Conservation (phyloP, 257 asterid genomes). For the Fraxinus americana region DNA sequence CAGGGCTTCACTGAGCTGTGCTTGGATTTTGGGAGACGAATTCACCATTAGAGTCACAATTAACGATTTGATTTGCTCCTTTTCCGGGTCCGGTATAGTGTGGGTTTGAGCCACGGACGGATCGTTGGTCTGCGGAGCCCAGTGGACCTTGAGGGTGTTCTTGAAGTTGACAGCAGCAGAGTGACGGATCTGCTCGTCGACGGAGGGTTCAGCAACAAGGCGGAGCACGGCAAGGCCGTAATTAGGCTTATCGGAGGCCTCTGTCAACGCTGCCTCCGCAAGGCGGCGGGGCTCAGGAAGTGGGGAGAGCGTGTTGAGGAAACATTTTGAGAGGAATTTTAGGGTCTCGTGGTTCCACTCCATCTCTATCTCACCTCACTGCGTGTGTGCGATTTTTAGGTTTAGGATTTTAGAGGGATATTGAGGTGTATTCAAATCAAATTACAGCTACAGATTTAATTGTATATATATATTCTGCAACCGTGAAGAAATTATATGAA, state of each 20-base stretch:
- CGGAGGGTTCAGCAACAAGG: slow-evolving; percentile 69
- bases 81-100: slow-evolving; percentile 61
- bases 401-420: slow-evolving; percentile 36
- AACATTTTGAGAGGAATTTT: slow-evolving; percentile 73
- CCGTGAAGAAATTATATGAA: neutral
- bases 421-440: neutral
- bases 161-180: slow-evolving; percentile 91
- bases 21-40: slow-evolving; percentile 61
- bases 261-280: slow-evolving; percentile 67
- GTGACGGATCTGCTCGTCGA: slow-evolving; percentile 88
- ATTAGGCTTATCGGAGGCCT: slow-evolving; percentile 65
- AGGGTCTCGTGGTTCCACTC: slow-evolving; percentile 83
- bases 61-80: slow-evolving; percentile 73
- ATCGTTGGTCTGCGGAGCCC: slow-evolving; percentile 50
- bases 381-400: slow-evolving; percentile 2
- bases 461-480: neutral
- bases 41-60: slow-evolving; percentile 71
- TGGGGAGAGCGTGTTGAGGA: slow-evolving; percentile 77
- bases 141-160: slow-evolving; percentile 74
- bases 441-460: neutral
- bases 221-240: slow-evolving; percentile 86
- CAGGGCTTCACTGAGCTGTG: slow-evolving; percentile 86
- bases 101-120: slow-evolving; percentile 19
- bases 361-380: slow-evolving; percentile 38
- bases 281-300: slow-evolving; percentile 76